These are phyloP conservation scores for Candida cerambycidarum DNA, from an alignment of 805 yeast species.

Conservation along the genomic window DNA sequence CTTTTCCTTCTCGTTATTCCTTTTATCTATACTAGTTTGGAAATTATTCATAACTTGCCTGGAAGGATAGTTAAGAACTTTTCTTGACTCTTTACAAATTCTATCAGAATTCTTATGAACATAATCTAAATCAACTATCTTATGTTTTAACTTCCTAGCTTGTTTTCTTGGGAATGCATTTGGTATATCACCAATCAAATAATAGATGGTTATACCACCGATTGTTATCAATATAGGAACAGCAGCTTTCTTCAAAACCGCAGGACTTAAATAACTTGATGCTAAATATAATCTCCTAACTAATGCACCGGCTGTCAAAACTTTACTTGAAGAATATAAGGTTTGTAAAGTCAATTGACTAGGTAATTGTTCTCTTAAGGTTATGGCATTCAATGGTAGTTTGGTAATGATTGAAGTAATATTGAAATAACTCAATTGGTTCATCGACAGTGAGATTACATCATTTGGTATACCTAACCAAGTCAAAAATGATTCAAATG, in stretches of 20 bases:
- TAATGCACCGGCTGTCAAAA: conserved; percentile 43
- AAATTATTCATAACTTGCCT: conserved; percentile 75
- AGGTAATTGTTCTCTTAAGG: conserved; percentile 33
- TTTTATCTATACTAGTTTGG: conserved; percentile 64
- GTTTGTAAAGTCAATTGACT: conserved; percentile 42
- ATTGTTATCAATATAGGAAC: conserved; percentile 54
- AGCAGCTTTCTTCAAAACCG: conserved; percentile 46
- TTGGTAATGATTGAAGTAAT: conserved; percentile 31
- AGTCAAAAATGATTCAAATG: conserved; percentile 56
- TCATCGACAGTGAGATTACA: conserved; percentile 24
- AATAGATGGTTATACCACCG: conserved; percentile 55
- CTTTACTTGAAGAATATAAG: conserved; percentile 37
- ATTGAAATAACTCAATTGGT: conserved; percentile 31
- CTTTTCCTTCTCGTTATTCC: conserved; percentile 56
- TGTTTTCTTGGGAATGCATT: conserved; percentile 84
- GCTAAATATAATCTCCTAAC: conserved; percentile 37
- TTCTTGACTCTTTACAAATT: conserved; percentile 76
- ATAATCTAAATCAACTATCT: conserved; percentile 69
- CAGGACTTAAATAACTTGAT: conserved; percentile 36
- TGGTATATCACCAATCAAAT: conserved; percentile 78
- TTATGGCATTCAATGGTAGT: conserved; percentile 29
- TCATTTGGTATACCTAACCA: conserved; percentile 42
- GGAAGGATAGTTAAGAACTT: conserved; percentile 77
- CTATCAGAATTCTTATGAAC: conserved; percentile 76
- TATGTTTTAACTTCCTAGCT: conserved; percentile 65